Conservation (phyloP, 306 rosid species). For the Bauhinia variegata region DNA sequence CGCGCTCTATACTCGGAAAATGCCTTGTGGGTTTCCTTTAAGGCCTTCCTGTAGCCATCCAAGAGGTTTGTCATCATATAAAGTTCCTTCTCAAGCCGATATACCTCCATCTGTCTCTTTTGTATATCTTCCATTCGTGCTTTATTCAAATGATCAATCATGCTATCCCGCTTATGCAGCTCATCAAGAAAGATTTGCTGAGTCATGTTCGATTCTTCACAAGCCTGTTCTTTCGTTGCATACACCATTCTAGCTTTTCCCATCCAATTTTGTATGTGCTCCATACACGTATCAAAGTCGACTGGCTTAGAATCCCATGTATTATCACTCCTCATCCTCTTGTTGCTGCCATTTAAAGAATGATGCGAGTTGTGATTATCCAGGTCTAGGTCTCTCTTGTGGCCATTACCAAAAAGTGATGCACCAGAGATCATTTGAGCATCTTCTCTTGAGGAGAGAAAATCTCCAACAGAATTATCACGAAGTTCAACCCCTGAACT, state of each 20-base stretch:
- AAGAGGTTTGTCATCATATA: constrained; percentile 67
- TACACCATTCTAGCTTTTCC: constrained; percentile 70
- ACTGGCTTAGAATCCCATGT: constrained; percentile 58
- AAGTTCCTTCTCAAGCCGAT: constrained; percentile 77
- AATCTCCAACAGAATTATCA: constrained; percentile 58
- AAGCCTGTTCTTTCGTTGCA: constrained; percentile 63
- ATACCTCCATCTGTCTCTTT: constrained; percentile 61
- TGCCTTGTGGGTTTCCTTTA: constrained; percentile 65
- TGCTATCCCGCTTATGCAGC: constrained; percentile 64
- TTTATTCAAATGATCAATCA: constrained; percentile 64
- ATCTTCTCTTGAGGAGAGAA: constrained; percentile 74
- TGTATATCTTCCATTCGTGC: constrained; percentile 70
- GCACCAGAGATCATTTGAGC: constrained; percentile 54
- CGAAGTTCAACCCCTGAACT: constrained; percentile 69
- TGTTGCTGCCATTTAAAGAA: constrained; percentile 58
- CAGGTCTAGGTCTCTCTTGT: constrained; percentile 66
- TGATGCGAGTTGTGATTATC: constrained; percentile 61
- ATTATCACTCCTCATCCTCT: constrained; percentile 67
- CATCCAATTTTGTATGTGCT: constrained; percentile 62
- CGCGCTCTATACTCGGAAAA: constrained; percentile 69
- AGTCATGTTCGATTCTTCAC: constrained; percentile 49
- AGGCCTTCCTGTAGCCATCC: constrained; percentile 80
- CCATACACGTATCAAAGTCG: constrained; percentile 65
- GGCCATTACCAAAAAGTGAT: constrained; percentile 65
- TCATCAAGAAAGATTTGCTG: constrained; percentile 64